Percentiles rank a stretch among this genome's conserved stretches.
Evolutionary conservation across 108 stramenopile species (phyloP).

Genomic region (Fragilariopsis cylindrus): DNA sequence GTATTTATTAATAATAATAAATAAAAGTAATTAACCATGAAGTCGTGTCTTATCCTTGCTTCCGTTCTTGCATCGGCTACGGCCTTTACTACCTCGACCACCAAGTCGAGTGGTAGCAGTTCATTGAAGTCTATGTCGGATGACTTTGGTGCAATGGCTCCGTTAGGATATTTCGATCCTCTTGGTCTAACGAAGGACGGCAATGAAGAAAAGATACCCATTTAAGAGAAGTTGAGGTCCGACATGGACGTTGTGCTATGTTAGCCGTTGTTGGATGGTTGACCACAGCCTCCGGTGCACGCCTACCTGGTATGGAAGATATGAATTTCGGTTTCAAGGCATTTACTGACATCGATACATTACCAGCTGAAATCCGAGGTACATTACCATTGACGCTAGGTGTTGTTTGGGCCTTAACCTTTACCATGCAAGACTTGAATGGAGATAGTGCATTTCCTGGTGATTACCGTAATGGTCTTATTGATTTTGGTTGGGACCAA

Average conservation of each 20-base stretch:
- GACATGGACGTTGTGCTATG: constrained; percentile 77
- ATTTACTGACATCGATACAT: constrained; percentile 27
- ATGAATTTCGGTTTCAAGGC: constrained; percentile 40
- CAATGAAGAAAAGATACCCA: constrained; percentile 52
- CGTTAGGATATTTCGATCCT: constrained; percentile 45
- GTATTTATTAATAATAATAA: not conserved
- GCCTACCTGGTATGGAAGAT: constrained; percentile 55
- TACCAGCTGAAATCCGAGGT: constrained; percentile 10
- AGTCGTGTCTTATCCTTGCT: constrained; percentile 54
- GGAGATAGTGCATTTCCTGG: constrained; percentile 48
- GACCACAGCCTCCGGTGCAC: constrained; percentile 49
- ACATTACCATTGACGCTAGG: constrained; percentile 43
- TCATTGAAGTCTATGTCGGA: constrained; percentile 46
- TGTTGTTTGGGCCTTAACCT: constrained; percentile 25
- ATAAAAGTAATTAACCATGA: constrained; percentile 37
- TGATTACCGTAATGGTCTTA: constrained; percentile 60
- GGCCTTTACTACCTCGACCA: constrained; percentile 62
- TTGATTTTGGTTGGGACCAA: constrained; percentile 65
- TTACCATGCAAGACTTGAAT: constrained; percentile 54
- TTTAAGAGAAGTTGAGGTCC: constrained; percentile 61
- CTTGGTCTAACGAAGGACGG: constrained; percentile 37
- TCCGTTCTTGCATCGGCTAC: constrained; percentile 30
- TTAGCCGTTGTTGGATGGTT: constrained; percentile 77
- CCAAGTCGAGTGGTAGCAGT: constrained; percentile 29
- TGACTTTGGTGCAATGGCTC: constrained; percentile 52